Evolutionary conservation across 73 alveolate genomes (phyloP), one percentile per base, ranked within the genome.

Genomic region (Symbiodinium pilosum): DNA sequence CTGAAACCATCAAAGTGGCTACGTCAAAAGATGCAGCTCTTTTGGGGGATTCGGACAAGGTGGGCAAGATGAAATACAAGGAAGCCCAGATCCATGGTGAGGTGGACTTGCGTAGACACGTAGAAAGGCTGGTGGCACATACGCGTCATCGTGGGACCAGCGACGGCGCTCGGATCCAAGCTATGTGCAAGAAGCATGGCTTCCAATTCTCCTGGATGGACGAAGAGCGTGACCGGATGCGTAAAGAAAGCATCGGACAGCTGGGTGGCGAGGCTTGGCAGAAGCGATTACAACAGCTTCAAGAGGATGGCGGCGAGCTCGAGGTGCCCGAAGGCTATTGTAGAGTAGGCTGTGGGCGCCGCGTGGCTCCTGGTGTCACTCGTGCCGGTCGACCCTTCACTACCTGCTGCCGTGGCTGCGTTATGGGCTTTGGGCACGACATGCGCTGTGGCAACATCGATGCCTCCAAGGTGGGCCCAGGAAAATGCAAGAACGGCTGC

Each of bases 381-480:
- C 83, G 83, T 11, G 81, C 75, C 30, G 93, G 93, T 43, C 75
- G 81, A 64, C 93, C 77, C 34, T 86, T 47, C 81, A 44, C 43
- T 28, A 86, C 93, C 6, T 86, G 93, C 81, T 86, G 93, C 81
- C 75, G 93, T 1, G 93, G 93, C 73, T 86, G 93, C 44, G 77
- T 91, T 56, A 68, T 91, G 97, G 97, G 97, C 87, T 91, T 91
- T 36, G 97, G 97, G 34, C 97, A 91, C 47, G 97, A 91, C 97
- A 41, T 91, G 83, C 56, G 44, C 18, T 91, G 97, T 71, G 97
- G 97, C 75, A 30, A 11, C 56, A 86, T 86, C 93, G 93, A 86
- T n/a, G 75, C 93, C 81, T 86, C 93, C 36, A 86, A 47, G 93
- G 75, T 86, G 83, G 93, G 93, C 47, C 93, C 93, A 30, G 93